Evolutionary conservation across 192 early-diverging fungal species (phyloP).

Genomic region (Dissophora ornata): DNA sequence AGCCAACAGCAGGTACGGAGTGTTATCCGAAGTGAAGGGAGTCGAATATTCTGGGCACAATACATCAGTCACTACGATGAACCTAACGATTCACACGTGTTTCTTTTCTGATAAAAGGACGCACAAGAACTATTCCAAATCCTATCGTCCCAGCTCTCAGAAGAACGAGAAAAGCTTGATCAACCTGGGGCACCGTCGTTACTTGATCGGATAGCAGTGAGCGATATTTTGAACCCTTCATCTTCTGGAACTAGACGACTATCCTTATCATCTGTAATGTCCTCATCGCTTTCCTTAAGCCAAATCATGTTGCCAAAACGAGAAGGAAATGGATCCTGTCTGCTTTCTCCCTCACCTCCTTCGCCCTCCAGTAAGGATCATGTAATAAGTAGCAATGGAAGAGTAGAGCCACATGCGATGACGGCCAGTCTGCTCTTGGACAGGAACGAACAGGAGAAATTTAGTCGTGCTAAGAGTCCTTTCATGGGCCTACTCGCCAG

Average conservation of each 20-base stretch:
- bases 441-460: constrained; percentile 36
- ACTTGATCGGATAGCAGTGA: constrained; percentile 22
- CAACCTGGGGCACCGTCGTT: constrained; percentile 18
- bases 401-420: constrained; percentile 1
- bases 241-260: neutral
- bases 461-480: constrained; percentile 59
- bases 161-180: constrained; percentile 44
- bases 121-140: constrained; percentile 74
- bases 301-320: neutral
- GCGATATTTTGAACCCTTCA: constrained; percentile 23
- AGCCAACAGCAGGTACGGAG: constrained; percentile 61
- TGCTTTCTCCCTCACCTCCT: neutral
- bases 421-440: constrained; percentile 19
- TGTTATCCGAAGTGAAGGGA: too few species aligned
- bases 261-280: constrained; percentile 24
- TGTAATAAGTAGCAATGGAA: neutral
- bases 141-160: constrained; percentile 49
- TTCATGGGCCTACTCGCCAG: constrained; percentile 75
- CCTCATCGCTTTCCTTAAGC: constrained; percentile 17
- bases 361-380: neutral
- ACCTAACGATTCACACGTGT: too few species aligned
- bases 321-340: neutral
- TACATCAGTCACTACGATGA: too few species aligned
- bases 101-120: constrained; percentile 54
- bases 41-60: too few species aligned